Base-by-base conservation (phyloP, 2,329 filamentous ascomycete species). In the Arachnopeziza araneosa region DNA sequence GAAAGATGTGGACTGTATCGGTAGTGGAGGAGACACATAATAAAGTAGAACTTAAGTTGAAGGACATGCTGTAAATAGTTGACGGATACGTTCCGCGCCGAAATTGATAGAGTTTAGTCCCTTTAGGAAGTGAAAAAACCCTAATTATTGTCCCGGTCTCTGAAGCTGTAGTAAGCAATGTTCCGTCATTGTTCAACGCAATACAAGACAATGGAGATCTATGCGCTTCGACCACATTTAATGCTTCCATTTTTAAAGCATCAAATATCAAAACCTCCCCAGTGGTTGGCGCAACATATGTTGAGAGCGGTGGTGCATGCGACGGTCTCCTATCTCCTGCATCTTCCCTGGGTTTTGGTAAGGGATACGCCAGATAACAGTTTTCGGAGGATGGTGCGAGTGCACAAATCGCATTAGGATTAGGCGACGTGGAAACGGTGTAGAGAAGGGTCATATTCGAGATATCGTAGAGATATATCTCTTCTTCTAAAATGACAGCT, bases 401-500 rank as follows among this genome's bases (percentile, higher is more conserved):
- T 3, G 93, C 90, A 75, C 92, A 96, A 62, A 98, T 95, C 36
- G 91, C 92, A 64, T 86, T 87, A 0, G 93, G 91, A 70, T 99
- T 99, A 7, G 95, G 91, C 2, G 93, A 97, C 6, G 93, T 98
- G 61, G 92, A 86, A 65, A 98, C 96, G 6, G 91, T 96, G 74
- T 92, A 89, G 50, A 98, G 81, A 60, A 98, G 84, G 70, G 90
- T 93, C 93, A 99, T 98, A 73, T 97, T 98, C 76, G 93, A 92
- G 66, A 99, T 98, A 74, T 99, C 95, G 78, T 99, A 99, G 54
- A 99, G 83, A 76, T 98, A 99, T 64, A 98, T 96, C 73, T 96
- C 90, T 69, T 96, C 92, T 74, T 99, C 95, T 59, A 98, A 82
- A 17, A 98, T 88, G 32, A 99, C 93, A 14, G 95, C 91, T 24